Conservation (phyloP, 208 protist species). For the Acanthamoeba sp. region DNA sequence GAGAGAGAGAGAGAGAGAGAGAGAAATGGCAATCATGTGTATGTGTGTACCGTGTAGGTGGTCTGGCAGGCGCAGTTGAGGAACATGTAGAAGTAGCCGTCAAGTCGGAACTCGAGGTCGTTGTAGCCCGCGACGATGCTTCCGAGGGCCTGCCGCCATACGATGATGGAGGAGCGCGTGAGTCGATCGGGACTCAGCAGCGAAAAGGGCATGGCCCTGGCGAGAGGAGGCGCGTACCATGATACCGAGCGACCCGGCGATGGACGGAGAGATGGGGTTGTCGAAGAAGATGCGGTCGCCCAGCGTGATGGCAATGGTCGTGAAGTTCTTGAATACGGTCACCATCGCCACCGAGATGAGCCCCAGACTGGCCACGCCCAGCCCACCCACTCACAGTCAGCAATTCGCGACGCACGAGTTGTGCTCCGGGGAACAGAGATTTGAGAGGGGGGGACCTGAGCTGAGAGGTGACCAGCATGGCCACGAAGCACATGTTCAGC, state of each 20-base stretch:
- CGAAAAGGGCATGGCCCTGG: too few species aligned
- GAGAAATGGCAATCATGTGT: background rate
- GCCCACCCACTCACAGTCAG: too few species aligned
- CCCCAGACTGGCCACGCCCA: background rate
- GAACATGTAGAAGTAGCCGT: conserved; percentile 4
- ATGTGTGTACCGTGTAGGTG: conserved; percentile 46
- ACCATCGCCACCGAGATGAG: conserved; percentile 44
- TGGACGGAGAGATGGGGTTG: conserved; percentile 22
- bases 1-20: too few species aligned
- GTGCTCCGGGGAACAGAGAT: too few species aligned
- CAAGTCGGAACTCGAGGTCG: conserved; percentile 54
- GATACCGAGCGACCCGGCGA: conserved; percentile 11
- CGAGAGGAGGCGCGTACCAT: conserved; percentile 21
- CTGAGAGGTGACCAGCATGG: conserved; percentile 40
- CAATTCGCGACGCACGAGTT: too few species aligned
- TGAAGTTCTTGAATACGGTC: conserved; percentile 68
- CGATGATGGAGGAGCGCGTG: too few species aligned
- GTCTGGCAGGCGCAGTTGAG: conserved; percentile 54
- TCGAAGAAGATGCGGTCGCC: conserved; percentile 62
- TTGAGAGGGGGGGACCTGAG: background rate
- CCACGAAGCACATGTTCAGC: conserved; percentile 42
- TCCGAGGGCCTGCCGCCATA: background rate
- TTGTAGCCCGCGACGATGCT: conserved; percentile 51
- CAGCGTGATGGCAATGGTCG: conserved; percentile 55
- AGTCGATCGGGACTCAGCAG: background rate